phyloP scores from a whole-genome alignment of 352 stramenopile genomes.

The Phytophthora aleatoria region DNA sequence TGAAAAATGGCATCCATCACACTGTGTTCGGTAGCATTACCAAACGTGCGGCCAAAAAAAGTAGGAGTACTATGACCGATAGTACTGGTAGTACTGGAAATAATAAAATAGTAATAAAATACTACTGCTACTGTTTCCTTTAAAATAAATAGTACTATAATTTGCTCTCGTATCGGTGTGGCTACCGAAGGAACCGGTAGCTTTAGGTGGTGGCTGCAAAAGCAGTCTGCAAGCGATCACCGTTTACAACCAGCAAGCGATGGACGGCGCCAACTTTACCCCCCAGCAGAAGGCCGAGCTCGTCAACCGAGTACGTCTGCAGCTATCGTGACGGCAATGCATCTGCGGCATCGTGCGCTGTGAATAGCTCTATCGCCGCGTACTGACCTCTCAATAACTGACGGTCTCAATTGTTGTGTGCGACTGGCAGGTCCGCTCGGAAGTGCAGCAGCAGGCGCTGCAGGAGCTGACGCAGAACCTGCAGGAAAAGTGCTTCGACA shows the following conservation, averaged over 20 bases:
- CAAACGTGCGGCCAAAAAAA: too few relatives aligned
- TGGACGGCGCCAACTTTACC: slow-evolving; percentile 83
- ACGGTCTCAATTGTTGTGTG: slow-evolving; percentile 12
- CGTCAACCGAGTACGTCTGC: slow-evolving; percentile 66
- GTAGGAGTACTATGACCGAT: too few relatives aligned
- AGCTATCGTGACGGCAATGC: not conserved
- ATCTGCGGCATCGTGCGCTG: too few relatives aligned
- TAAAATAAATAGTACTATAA: too few relatives aligned
- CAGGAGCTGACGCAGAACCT: slow-evolving; percentile 88
- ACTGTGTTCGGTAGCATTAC: too few relatives aligned
- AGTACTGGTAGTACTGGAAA: too few relatives aligned
- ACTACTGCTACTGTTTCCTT: too few relatives aligned
- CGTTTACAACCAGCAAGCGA: slow-evolving; percentile 11
- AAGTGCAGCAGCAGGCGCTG: slow-evolving; percentile 83
- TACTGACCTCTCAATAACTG: not conserved
- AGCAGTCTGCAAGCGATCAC: not conserved
- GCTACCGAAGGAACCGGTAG: too few relatives aligned
- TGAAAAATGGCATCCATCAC: too few relatives aligned
- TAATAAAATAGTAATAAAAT: too few relatives aligned
- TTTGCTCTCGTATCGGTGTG: too few relatives aligned
- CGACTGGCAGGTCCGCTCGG: slow-evolving; percentile 65
- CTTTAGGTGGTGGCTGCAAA: not conserved
- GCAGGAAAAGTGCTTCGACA: slow-evolving; percentile 92
- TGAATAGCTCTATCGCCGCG: not conserved
- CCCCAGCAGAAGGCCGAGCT: slow-evolving; percentile 87